These are phyloP conservation scores for Irpex rosettiformis DNA, from an alignment of 1,284 basidiomycete genomes.

Conservation along the genomic window DNA sequence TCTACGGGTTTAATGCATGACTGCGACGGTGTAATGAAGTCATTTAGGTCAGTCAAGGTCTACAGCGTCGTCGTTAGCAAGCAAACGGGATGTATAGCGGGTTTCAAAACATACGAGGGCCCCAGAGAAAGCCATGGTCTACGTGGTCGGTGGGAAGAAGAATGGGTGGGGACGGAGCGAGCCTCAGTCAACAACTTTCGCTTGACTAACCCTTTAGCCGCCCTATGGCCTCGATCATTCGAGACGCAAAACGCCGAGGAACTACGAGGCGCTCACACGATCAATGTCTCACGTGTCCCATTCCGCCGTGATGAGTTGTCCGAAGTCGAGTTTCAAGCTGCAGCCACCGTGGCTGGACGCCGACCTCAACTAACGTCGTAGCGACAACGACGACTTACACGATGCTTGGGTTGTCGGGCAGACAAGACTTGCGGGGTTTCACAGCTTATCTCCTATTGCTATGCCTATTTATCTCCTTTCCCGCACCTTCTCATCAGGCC, in stretches of 20 bases:
- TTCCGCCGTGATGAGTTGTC: neutral
- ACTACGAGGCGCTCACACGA: neutral
- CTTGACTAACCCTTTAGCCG: neutral
- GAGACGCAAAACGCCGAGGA: neutral
- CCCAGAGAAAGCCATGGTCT: conserved; percentile 83
- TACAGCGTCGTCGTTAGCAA: conserved; percentile 27
- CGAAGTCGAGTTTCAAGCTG: neutral
- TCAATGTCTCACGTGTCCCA: neutral
- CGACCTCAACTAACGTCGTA: conserved; percentile 5
- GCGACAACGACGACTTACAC: neutral
- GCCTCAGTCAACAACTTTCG: neutral
- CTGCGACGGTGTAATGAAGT: conserved; percentile 97
- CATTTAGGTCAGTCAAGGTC: conserved; percentile 94
- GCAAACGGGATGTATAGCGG: conserved; percentile 1
- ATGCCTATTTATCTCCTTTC: conserved; percentile 9
- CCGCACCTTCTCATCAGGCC: conserved; percentile 7
- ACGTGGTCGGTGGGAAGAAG: conserved; percentile 4
- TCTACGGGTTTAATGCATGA: conserved; percentile 97
- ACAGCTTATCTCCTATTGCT: conserved; percentile 6
- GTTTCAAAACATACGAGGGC: conserved; percentile 62
- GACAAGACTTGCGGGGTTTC: neutral
- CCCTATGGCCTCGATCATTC: conserved; percentile 1
- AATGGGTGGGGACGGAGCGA: conserved; percentile 8
- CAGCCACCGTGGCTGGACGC: neutral
- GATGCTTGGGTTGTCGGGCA: neutral